These are phyloP conservation scores for Rhizopogon rudus DNA, from an alignment of 768 basidiomycete species.

Conservation along the genomic window DNA sequence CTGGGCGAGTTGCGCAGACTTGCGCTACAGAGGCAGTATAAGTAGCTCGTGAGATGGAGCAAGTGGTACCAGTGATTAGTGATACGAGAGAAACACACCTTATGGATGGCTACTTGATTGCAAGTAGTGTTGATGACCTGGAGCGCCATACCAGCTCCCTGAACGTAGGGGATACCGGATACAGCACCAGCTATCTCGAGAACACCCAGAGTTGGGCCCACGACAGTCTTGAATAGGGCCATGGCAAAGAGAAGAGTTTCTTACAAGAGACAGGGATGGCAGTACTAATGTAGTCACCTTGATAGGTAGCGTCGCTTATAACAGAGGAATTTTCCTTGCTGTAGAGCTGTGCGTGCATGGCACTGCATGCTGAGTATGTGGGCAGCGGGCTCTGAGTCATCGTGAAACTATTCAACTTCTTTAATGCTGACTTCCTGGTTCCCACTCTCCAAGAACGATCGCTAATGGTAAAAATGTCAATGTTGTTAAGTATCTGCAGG, in stretches of 20 bases:
- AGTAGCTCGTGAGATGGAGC: conserved; percentile 1
- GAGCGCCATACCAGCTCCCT: conserved; percentile 37
- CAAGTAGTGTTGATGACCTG: conserved; percentile 43
- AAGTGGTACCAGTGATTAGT: no score
- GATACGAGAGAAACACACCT: conserved; percentile 29
- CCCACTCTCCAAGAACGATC: no score
- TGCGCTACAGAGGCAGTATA: conserved; percentile 22
- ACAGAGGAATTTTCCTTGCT: background rate
- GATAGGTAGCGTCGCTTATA: background rate
- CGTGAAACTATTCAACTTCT: background rate
- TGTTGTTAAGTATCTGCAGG: no score
- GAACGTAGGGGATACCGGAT: conserved; percentile 41
- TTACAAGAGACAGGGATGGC: background rate
- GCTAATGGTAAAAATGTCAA: no score
- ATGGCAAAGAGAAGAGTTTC: background rate
- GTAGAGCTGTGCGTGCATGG: background rate
- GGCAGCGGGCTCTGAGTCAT: background rate
- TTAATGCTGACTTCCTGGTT: no score
- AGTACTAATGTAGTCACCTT: background rate
- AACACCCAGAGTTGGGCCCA: conserved; percentile 18
- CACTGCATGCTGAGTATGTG: background rate
- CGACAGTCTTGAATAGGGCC: background rate
- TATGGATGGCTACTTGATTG: conserved; percentile 42
- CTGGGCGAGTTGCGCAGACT: conserved; percentile 35
- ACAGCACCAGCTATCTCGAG: conserved; percentile 41